Conservation (phyloP, 768 basidiomycete genomes). For the Psilocybe cyanescens region DNA sequence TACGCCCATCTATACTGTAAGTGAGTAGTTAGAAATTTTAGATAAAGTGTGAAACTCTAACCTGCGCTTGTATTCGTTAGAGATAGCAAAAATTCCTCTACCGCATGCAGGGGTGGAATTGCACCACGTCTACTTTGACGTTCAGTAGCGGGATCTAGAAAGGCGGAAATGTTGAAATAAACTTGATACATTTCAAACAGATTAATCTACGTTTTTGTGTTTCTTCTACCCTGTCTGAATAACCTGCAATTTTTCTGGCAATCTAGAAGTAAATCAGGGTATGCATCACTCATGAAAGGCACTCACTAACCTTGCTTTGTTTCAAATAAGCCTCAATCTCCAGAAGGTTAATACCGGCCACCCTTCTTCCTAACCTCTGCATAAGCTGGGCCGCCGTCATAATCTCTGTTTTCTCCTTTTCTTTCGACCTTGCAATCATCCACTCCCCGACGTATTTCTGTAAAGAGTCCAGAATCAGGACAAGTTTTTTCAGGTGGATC, state of each 20-base stretch:
- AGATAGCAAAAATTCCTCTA: conserved; percentile 79
- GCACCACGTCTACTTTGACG: conserved; percentile 36
- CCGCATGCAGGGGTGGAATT: conserved; percentile 76
- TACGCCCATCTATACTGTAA: conserved; percentile 64
- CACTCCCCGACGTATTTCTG: conserved; percentile 61
- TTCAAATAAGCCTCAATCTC: conserved; percentile 83
- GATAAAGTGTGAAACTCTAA: conserved; percentile 21
- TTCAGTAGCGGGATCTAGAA: conserved; percentile 21
- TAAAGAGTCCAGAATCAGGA: conserved; percentile 73
- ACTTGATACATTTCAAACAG: background rate
- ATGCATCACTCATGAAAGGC: background rate
- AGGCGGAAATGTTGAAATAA: background rate
- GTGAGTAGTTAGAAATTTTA: background rate
- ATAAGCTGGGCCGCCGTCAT: conserved; percentile 72
- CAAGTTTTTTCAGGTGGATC: conserved; percentile 80
- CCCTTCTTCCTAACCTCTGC: conserved; percentile 65
- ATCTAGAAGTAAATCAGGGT: conserved; percentile 40
- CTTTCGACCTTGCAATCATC: conserved; percentile 38
- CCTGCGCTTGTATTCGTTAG: conserved; percentile 82
- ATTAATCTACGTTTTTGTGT: conserved; percentile 37
- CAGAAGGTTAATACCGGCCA: conserved; percentile 78
- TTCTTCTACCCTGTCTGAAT: conserved; percentile 65
- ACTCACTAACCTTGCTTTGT: conserved; percentile 72
- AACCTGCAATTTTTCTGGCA: conserved; percentile 84
- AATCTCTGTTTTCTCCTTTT: conserved; percentile 52